Evolutionary conservation across 164 flowering plant genomes (phyloP).

Genomic region (Kingdonia uniflora): DNA sequence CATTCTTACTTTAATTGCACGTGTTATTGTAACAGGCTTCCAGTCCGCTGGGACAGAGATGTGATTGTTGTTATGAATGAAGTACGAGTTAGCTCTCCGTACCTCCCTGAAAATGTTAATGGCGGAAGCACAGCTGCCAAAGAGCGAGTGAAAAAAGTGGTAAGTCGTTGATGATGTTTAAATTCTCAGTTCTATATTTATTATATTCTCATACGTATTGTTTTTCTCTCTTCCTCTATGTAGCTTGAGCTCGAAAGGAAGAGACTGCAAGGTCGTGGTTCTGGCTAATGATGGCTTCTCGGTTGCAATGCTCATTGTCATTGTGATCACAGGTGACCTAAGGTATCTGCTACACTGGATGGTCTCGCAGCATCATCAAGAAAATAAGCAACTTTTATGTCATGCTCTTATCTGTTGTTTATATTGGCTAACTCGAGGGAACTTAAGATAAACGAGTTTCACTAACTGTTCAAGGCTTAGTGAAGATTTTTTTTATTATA

Average conservation of each 20-base stretch:
- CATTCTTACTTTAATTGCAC: no score
- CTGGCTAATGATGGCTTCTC: slow-evolving; percentile 24
- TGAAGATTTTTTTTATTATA: no score
- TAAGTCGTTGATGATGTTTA: slow-evolving; percentile 19
- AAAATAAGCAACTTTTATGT: no score
- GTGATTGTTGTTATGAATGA: slow-evolving; percentile 87
- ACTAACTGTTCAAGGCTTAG: no score
- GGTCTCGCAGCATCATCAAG: no score
- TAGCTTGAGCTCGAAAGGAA: slow-evolving; percentile 80
- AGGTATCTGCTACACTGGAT: no score
- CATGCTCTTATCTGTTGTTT: no score
- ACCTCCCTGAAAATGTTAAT: slow-evolving; percentile 67
- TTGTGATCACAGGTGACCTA: no score
- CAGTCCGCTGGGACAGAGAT: slow-evolving; percentile 94
- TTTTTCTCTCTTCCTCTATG: not conserved
- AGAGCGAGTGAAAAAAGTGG: slow-evolving; percentile 94
- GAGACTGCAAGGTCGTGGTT: slow-evolving; percentile 48
- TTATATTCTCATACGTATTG: not conserved
- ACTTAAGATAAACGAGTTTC: no score
- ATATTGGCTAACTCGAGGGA: no score
- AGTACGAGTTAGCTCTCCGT: slow-evolving; percentile 86
- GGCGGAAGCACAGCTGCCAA: slow-evolving; percentile 96
- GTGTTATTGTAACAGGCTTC: slow-evolving; percentile 53
- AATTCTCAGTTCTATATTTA: not conserved
- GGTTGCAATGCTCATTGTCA: no score